A percentile compares a stretch with the other conserved stretches of the same genome.
Evolutionary conservation across 805 yeast genomes (phyloP).

Genomic region (Cyberlindnera euphorbiae): DNA sequence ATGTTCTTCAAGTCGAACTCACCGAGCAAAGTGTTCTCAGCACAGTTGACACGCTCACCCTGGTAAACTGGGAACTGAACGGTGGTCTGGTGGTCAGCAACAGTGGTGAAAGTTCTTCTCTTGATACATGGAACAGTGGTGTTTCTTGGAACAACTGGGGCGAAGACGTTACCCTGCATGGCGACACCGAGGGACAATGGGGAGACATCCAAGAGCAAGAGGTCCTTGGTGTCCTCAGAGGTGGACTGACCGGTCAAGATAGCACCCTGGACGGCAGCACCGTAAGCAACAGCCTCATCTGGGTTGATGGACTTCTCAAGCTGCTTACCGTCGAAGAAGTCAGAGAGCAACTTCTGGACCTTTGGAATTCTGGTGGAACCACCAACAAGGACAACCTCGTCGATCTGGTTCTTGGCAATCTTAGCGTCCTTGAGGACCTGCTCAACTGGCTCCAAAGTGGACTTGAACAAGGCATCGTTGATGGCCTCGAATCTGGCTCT

Average conservation of each 20-base stretch:
- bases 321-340: slow-evolving; percentile 95
- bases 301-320: slow-evolving; percentile 97
- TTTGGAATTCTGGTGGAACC: slow-evolving; percentile 99
- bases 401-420: slow-evolving; percentile 76
- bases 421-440: slow-evolving; percentile 91
- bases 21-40: slow-evolving; percentile 96
- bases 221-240: slow-evolving; percentile 90
- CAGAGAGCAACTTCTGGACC: slow-evolving; percentile 90
- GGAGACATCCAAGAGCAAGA: slow-evolving; percentile 92
- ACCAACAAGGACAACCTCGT: slow-evolving; percentile 96
- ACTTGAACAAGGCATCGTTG: slow-evolving; percentile 88
- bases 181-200: slow-evolving; percentile 99
- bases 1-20: slow-evolving; percentile 97
- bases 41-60: slow-evolving; percentile 99
- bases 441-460: slow-evolving; percentile 91
- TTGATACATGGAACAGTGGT: slow-evolving; percentile 98
- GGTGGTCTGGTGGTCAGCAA: slow-evolving; percentile 97
- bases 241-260: slow-evolving; percentile 91
- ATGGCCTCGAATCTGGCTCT: slow-evolving; percentile 98
- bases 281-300: slow-evolving; percentile 99
- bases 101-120: slow-evolving; percentile 98
- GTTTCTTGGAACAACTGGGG: slow-evolving; percentile 99
- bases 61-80: slow-evolving; percentile 99
- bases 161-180: slow-evolving; percentile 99
- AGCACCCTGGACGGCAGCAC: slow-evolving; percentile 99